A percentile compares a stretch with the other conserved stretches of the same genome.
These are phyloP conservation scores for Alternaria infectoria DNA, from an alignment of 2,329 filamentous ascomycete species.

Conservation along the genomic window DNA sequence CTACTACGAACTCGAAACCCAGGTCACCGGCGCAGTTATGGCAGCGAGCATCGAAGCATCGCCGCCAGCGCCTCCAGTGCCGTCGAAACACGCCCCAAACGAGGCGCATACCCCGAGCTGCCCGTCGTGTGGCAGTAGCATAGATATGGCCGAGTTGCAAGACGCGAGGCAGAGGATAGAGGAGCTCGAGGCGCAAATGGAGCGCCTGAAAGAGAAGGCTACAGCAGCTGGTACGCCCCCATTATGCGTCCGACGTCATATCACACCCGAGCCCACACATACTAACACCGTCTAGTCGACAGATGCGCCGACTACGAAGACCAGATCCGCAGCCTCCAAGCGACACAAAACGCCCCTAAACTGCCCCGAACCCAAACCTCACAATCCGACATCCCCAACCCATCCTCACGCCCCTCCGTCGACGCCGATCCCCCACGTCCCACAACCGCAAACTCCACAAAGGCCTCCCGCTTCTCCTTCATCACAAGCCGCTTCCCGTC, in stretches of 20 bases:
- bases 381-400: constrained; percentile 22
- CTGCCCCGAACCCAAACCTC: constrained; percentile 10
- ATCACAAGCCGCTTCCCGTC: constrained; percentile 49
- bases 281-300: constrained; percentile 50
- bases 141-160: constrained; percentile 24
- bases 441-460: constrained; percentile 34
- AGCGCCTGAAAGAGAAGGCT: constrained; percentile 73
- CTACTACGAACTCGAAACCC: neutral
- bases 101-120: constrained; percentile 32
- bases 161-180: constrained; percentile 34
- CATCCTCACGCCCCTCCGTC: constrained; percentile 22
- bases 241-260: neutral
- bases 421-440: constrained; percentile 37
- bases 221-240: constrained; percentile 61
- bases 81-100: constrained; percentile 24
- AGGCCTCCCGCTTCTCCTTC: constrained; percentile 52
- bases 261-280: neutral
- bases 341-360: neutral
- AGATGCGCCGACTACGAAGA: constrained; percentile 80
- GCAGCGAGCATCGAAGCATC: constrained; percentile 24
- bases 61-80: constrained; percentile 26
- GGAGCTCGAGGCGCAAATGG: constrained; percentile 74
- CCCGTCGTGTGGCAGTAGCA: constrained; percentile 37
- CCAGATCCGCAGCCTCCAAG: constrained; percentile 66
- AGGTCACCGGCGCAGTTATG: constrained; percentile 12